phyloP scores from a whole-genome alignment of 805 yeast genomes.

The Teunomyces tritomae region DNA sequence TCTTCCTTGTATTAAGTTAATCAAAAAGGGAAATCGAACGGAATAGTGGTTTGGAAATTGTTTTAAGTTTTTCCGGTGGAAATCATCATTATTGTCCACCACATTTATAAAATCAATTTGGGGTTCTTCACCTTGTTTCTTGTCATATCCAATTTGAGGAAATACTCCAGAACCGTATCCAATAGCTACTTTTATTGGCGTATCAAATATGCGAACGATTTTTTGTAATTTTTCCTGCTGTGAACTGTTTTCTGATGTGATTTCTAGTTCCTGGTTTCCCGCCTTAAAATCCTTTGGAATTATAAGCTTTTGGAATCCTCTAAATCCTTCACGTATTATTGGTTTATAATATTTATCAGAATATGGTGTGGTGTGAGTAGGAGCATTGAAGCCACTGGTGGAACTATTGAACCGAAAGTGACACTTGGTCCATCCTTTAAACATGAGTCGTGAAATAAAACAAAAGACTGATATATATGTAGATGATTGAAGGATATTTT shows the following conservation, averaged over 20 bases:
- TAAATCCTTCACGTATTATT: conserved; percentile 23
- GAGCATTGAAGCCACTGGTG: conserved; percentile 1
- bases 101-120: conserved; percentile 87
- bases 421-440: conserved; percentile 8
- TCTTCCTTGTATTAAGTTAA: conserved; percentile 53
- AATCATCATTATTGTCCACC: conserved; percentile 68
- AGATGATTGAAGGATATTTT: background rate
- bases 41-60: conserved; percentile 80
- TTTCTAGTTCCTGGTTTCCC: conserved; percentile 13
- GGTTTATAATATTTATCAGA: conserved; percentile 26
- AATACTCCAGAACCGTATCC: conserved; percentile 97
- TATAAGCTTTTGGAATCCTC: conserved; percentile 20
- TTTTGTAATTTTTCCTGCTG: conserved; percentile 41
- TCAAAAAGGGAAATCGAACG: conserved; percentile 17
- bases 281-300: conserved; percentile 14
- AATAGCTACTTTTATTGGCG: conserved; percentile 76
- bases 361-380: conserved; percentile 16
- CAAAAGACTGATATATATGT: background rate
- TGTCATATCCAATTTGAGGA: conserved; percentile 51
- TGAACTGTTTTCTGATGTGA: conserved; percentile 3
- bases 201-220: conserved; percentile 56
- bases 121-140: conserved; percentile 35
- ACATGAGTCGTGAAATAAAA: conserved; percentile 4
- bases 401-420: conserved; percentile 9
- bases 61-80: conserved; percentile 72